phyloP scores from a whole-genome alignment of 129 eudicot species.

The Chrysanthemum makinoi region DNA sequence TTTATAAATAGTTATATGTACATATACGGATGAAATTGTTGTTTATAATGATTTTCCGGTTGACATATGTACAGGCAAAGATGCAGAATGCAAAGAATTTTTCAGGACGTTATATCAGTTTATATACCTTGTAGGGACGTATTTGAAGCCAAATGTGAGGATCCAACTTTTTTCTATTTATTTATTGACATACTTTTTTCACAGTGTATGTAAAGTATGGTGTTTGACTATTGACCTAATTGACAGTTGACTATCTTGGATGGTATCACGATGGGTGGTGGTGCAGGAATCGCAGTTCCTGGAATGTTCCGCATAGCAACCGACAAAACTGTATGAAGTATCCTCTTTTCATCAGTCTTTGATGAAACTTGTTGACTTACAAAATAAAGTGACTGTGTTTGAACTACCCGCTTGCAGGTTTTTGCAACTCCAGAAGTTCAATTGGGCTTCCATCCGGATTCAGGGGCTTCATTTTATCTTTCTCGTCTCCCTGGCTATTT shows the following conservation, averaged over 20 bases:
- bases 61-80: slow-evolving; percentile 57
- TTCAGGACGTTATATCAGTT: slow-evolving; percentile 68
- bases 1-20: not conserved
- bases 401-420: slow-evolving; percentile 44
- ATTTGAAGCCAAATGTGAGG: slow-evolving; percentile 92
- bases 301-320: slow-evolving; percentile 89
- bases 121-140: slow-evolving; percentile 87
- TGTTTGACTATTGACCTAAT: slow-evolving; percentile 24
- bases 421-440: slow-evolving; percentile 80
- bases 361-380: slow-evolving; percentile 1
- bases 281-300: slow-evolving; percentile 86
- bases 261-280: slow-evolving; percentile 90
- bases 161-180: not conserved
- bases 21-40: slow-evolving; percentile 5
- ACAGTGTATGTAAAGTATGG: slow-evolving; percentile 11
- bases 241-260: slow-evolving; percentile 79
- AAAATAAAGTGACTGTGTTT: not conserved
- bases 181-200: not conserved
- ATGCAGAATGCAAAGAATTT: slow-evolving; percentile 71
- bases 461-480: slow-evolving; percentile 94
- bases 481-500: slow-evolving; percentile 94
- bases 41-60: slow-evolving; percentile 14
- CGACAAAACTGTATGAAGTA: slow-evolving; percentile 75
- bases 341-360: slow-evolving; percentile 4
- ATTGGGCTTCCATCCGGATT: slow-evolving; percentile 93